Evolutionary conservation across 2,329 filamentous ascomycete genomes (phyloP).

Genomic region (Microdochium nivale): DNA sequence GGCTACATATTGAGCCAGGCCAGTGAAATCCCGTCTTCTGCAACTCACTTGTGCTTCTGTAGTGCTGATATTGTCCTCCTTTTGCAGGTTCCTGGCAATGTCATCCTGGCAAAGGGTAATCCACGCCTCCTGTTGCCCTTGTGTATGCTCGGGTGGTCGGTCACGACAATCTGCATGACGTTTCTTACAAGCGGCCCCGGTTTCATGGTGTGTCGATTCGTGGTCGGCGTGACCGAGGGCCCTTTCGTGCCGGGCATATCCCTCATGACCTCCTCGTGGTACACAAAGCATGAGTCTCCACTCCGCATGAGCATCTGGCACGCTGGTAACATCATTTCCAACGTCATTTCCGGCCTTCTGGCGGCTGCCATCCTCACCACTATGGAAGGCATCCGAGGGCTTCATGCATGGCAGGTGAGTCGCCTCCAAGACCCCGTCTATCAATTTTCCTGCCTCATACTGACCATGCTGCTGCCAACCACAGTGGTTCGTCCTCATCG

Average conservation of each 20-base stretch:
- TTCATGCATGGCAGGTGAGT: slow-evolving; percentile 23
- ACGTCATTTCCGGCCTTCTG: slow-evolving; percentile 32
- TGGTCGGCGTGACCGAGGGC: slow-evolving; percentile 21
- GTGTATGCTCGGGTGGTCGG: slow-evolving; percentile 32
- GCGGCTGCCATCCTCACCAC: slow-evolving; percentile 33
- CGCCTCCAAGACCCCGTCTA: too few relatives aligned
- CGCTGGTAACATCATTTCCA: slow-evolving; percentile 34
- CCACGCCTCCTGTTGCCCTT: slow-evolving; percentile 24
- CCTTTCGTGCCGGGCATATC: slow-evolving; percentile 37
- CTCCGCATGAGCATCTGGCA: slow-evolving; percentile 35
- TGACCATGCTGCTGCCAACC: too few relatives aligned
- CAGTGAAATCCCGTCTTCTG: too few relatives aligned
- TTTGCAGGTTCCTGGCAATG: slow-evolving; percentile 35
- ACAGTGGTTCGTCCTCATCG: slow-evolving; percentile 31
- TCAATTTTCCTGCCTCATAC: too few relatives aligned
- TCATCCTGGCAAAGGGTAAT: slow-evolving; percentile 30
- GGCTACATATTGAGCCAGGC: slow-evolving; percentile 28
- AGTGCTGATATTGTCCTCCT: too few relatives aligned
- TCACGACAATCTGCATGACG: slow-evolving; percentile 34
- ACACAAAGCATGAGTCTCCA: slow-evolving; percentile 33
- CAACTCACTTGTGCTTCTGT: too few relatives aligned
- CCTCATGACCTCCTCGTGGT: slow-evolving; percentile 37
- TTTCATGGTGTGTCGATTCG: slow-evolving; percentile 21
- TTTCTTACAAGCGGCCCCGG: slow-evolving; percentile 20
- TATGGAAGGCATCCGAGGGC: slow-evolving; percentile 26